These are phyloP conservation scores for Phylloporus rhodoxanthus DNA, from an alignment of 768 basidiomycete genomes.

Conservation along the genomic window DNA sequence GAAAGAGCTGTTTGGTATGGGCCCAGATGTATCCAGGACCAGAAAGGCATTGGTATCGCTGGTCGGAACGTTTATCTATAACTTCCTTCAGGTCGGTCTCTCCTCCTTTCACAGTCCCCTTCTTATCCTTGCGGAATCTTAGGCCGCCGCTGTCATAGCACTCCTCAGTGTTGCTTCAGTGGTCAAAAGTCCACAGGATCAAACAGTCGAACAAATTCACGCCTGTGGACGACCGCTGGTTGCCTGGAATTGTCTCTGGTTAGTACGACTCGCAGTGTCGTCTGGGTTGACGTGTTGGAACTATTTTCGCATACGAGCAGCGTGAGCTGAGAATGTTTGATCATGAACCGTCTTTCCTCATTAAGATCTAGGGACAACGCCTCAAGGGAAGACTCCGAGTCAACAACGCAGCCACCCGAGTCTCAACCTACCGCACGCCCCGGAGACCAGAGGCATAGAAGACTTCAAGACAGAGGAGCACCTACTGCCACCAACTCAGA, in stretches of 20 bases:
- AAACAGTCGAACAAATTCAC: slow-evolving; percentile 46
- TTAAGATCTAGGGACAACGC: slow-evolving; percentile 15
- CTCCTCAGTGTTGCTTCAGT: slow-evolving; percentile 45
- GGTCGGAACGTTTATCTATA: slow-evolving; percentile 46
- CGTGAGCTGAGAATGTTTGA: slow-evolving; percentile 17
- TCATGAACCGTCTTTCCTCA: slow-evolving; percentile 7
- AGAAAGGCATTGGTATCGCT: slow-evolving; percentile 51
- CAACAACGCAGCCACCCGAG: slow-evolving; percentile 23
- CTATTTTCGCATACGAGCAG: slow-evolving; percentile 35
- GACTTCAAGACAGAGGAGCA: slow-evolving; percentile 19
- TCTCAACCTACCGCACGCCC: slow-evolving; percentile 5
- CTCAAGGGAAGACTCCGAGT: slow-evolving; percentile 28
- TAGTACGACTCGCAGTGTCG: slow-evolving; percentile 46
- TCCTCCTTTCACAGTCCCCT: background rate
- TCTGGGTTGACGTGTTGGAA: slow-evolving; percentile 52
- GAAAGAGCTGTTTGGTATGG: slow-evolving; percentile 46
- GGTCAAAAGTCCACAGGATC: slow-evolving; percentile 40
- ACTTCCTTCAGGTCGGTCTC: slow-evolving; percentile 46
- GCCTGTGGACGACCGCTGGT: slow-evolving; percentile 64
- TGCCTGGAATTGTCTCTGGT: slow-evolving; percentile 62
- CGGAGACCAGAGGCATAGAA: slow-evolving; percentile 14
- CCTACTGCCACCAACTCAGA: slow-evolving; percentile 18
- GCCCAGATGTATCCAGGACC: slow-evolving; percentile 43
- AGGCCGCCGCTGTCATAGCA: slow-evolving; percentile 50
- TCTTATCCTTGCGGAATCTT: slow-evolving; percentile 3